Base-by-base conservation (phyloP, 257 asterid species). In the Lycium barbarum region DNA sequence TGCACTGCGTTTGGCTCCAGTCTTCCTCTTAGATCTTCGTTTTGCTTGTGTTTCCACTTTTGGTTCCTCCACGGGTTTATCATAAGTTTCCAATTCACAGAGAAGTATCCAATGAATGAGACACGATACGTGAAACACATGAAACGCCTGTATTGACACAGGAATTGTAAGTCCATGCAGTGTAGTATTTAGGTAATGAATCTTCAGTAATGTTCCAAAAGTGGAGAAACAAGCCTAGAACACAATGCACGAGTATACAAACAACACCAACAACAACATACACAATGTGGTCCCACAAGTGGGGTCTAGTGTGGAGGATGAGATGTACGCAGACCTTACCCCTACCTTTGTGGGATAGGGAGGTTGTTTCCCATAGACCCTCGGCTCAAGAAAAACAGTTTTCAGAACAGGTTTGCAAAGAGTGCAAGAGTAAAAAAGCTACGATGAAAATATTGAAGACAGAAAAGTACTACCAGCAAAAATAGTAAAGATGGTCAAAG, bases 41-140 rank as follows among this genome's bases (percentile, higher is more conserved):
- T 87, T 93, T 73, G 17, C 85, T 86, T 90, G 84, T 20, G 93
- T 80, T 80, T 73, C 92, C 71, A 11, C 85, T 86, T 90, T 85
- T 36, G 93, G 86, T 80, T 78, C 91, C 71, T 81, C 90, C 17
- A 88, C 74, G 83, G 86, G 91, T 36, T 90, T 90, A 49, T 80
- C 85, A 88, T 79, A 83, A 63, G 83, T 82, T 91, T 93, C 96
- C 91, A 90, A 90, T 91, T 94, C 98, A 84, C 97, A 92, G 2
- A 92, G 91, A 86, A 96, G 89, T 72, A 96, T 83, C 99, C 99
- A 96, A 40, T 92, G 98, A 81, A 96, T 86, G 86, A 96, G 98
- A 86, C 99, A 96, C 82, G 99, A 94, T 83, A 90, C 85, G 79
- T 96, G 99, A 86, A 88, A 95, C 38, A 94, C 84, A 88, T 95